Base-by-base conservation (phyloP, 305 asterid genomes). In the Euphrasia arctica region DNA sequence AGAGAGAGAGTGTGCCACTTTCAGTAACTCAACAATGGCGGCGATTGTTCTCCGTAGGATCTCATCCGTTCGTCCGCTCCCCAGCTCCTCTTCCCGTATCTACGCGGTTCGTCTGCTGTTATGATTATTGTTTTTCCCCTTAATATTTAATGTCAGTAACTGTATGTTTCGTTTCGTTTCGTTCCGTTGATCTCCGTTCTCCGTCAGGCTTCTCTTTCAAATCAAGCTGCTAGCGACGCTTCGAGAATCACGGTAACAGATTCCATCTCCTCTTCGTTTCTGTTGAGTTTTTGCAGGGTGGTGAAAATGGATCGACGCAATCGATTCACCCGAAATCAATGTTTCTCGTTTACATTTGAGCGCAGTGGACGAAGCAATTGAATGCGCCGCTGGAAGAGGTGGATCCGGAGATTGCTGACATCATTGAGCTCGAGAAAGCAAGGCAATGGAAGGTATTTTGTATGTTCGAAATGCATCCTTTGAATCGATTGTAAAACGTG, bases 381-480 rank as follows among this genome's bases (percentile, higher is more conserved):
- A 87, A 87, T 75, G 79, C 88, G 27, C 82, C 88, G 3, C 73
- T 87, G 66, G 83, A 84, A 60, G 83, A 84, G 72, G 77, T 84
- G 5, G 84, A 78, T 73, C 86, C 82, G n/a, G 82, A 77, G 72
- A 66, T 79, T 72, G 78, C 82, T 55, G 79, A 76, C 64, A 85
- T 83, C 62, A 75, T 83, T 6, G 90, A 83, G 82, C 90, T 64
- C 65, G 90, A 83, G 71, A 83, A 83, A 64, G 83, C 87, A 10
- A 77, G 90, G 60, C 90, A 83, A 25, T 25, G 27, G 27, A 25
- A 25, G 27, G 27, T 25, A 25, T 25, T 25, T 25, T 25, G 27
- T 25, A 73, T 83, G 90, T 63, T 63, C 29, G 2, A 31, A 25
- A 14, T 9, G 9, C 4, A 3, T 11, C 4, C 43, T 18, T 47